Conservation (phyloP, 2,329 filamentous ascomycete species). For the Emergomyces africanus region DNA sequence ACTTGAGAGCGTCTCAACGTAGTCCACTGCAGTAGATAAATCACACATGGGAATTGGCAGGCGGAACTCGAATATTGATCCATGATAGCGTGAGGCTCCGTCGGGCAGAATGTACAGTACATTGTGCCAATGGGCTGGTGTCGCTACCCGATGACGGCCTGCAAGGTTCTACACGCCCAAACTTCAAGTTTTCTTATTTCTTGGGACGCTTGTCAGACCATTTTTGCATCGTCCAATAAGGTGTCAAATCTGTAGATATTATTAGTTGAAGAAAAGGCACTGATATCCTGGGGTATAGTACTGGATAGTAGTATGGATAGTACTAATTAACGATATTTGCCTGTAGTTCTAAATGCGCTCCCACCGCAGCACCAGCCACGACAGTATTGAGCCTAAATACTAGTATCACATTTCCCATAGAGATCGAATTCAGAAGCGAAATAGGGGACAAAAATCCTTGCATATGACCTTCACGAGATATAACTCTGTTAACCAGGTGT, state of each 20-base stretch:
- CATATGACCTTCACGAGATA: constrained; percentile 19
- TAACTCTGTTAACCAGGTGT: constrained; percentile 21
- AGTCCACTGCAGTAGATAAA: constrained; percentile 24
- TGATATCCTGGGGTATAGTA: constrained; percentile 17
- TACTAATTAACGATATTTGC: constrained; percentile 13
- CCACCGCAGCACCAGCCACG: constrained; percentile 20
- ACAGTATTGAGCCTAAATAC: no score
- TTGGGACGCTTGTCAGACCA: no score
- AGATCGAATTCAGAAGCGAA: constrained; percentile 23
- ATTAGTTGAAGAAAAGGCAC: constrained; percentile 21
- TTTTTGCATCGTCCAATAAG: constrained; percentile 16
- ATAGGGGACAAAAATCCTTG: constrained; percentile 28
- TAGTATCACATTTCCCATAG: constrained; percentile 26
- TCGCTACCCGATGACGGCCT: neutral
- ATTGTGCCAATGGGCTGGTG: constrained; percentile 5
- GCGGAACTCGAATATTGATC: constrained; percentile 22
- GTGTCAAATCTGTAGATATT: constrained; percentile 21
- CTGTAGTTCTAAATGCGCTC: constrained; percentile 18
- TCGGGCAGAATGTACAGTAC: constrained; percentile 18
- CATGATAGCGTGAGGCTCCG: constrained; percentile 15
- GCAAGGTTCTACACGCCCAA: constrained; percentile 7
- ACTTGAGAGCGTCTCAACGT: constrained; percentile 20
- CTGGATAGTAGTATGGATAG: no score
- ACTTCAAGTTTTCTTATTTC: constrained; percentile 21
- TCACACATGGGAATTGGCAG: constrained; percentile 25